Evolutionary conservation across 805 yeast genomes (phyloP).

Genomic region (Kazachstania viticola): DNA sequence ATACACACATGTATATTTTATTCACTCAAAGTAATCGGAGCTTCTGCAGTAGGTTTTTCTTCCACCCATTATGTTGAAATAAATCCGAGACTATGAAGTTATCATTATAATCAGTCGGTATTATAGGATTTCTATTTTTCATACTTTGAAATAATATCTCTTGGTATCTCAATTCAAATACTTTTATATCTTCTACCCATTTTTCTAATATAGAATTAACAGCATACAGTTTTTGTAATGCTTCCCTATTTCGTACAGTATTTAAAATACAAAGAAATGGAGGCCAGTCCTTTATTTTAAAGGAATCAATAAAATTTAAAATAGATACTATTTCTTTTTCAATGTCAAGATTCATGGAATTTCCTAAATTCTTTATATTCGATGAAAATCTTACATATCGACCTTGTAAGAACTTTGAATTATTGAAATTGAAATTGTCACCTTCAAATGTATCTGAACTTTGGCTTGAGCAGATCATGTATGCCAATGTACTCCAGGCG

Average conservation of each 20-base stretch:
- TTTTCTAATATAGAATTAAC: not conserved
- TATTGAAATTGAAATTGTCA: slow-evolving; percentile 3
- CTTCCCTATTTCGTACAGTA: too few species aligned
- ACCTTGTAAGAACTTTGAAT: slow-evolving; percentile 3
- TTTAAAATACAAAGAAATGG: slow-evolving; percentile 16
- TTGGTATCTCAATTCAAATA: too few species aligned
- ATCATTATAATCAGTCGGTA: slow-evolving; percentile 3
- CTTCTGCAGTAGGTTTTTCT: too few species aligned
- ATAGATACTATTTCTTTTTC: too few species aligned
- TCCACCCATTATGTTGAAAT: not conserved
- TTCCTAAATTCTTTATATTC: not conserved
- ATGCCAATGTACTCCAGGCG: slow-evolving; percentile 25
- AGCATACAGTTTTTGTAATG: too few species aligned
- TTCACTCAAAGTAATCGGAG: too few species aligned
- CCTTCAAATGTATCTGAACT: not conserved
- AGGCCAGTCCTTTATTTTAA: slow-evolving; percentile 15
- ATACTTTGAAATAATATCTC: too few species aligned
- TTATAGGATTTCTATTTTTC: slow-evolving; percentile 6
- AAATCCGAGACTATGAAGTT: slow-evolving; percentile 1
- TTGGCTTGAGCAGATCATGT: too few species aligned
- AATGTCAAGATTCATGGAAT: not conserved
- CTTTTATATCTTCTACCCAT: slow-evolving; percentile 11
- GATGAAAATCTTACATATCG: slow-evolving; percentile 3
- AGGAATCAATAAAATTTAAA: slow-evolving; percentile 8
- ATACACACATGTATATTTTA: too few species aligned